phyloP scores from a whole-genome alignment of 2,329 filamentous ascomycete genomes.

The Fusarium sp. region DNA sequence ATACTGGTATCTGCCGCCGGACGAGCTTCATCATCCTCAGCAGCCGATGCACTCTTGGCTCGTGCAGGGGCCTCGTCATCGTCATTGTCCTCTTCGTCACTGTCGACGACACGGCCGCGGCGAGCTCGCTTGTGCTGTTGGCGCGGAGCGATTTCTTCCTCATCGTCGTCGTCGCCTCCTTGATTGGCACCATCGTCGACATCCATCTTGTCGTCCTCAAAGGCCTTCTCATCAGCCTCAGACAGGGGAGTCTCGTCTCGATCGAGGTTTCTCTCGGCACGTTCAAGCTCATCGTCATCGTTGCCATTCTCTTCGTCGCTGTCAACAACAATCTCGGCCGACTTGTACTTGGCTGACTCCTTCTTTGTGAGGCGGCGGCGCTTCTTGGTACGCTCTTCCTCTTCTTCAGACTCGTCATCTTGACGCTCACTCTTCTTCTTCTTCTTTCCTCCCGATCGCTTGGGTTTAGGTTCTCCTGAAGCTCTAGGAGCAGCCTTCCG shows the following conservation, averaged over 20 bases:
- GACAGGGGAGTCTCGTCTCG: slow-evolving; percentile 54
- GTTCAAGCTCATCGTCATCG: slow-evolving; percentile 59
- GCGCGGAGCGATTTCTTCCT: slow-evolving; percentile 61
- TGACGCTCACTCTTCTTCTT: slow-evolving; percentile 57
- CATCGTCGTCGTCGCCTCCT: slow-evolving; percentile 61
- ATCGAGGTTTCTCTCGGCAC: slow-evolving; percentile 59
- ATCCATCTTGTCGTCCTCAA: slow-evolving; percentile 64
- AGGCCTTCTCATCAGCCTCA: slow-evolving; percentile 54
- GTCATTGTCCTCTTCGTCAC: slow-evolving; percentile 63
- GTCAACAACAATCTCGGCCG: slow-evolving; percentile 83
- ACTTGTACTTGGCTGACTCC: slow-evolving; percentile 79
- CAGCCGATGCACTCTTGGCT: slow-evolving; percentile 38
- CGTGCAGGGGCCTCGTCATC: slow-evolving; percentile 32
- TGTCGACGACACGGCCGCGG: slow-evolving; percentile 66
- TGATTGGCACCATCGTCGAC: slow-evolving; percentile 59
- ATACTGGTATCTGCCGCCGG: slow-evolving; percentile 56
- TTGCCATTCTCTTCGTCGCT: slow-evolving; percentile 69
- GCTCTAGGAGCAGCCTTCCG: slow-evolving; percentile 65
- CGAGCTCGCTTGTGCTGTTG: slow-evolving; percentile 61
- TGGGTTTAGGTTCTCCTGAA: slow-evolving; percentile 58
- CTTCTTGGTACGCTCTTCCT: slow-evolving; percentile 68
- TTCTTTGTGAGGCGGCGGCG: slow-evolving; percentile 69
- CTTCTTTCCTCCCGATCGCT: slow-evolving; percentile 62
- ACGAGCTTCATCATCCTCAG: slow-evolving; percentile 47
- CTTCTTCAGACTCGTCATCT: slow-evolving; percentile 60